Evolutionary conservation across 495 filamentous ascomycete genomes (phyloP), one percentile per base, ranked within the genome.

Genomic region (Neurospora terricola): DNA sequence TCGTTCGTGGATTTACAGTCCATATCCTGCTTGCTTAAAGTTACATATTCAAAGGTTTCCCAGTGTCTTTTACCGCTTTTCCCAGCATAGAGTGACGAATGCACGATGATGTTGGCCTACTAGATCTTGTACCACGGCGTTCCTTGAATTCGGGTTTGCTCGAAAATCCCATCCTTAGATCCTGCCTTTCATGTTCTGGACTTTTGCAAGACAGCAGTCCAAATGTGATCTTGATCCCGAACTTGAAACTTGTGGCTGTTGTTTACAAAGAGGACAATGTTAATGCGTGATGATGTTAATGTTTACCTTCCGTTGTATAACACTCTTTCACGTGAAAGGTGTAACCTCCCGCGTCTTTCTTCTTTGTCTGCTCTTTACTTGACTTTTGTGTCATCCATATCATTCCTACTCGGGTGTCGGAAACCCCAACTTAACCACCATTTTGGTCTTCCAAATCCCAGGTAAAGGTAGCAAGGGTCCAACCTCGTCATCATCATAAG

Each of bases 361-460:
- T 38, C 2, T 38, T 0, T 38, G 0, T 3, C 11, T 12, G 0
- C 4, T 4, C 38, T 16, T 16, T n/a, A n/a, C n/a, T n/a, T 7
- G 18, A 43, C 42, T 4, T 42, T 42, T 5, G 1, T 42, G 39
- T 14, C 1, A 5, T 42, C 39, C 4, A 42, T 42, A 5, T 0
- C 38, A 14, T 40, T 2, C 10, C 1, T 30, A 3, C 30, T 30
- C 30, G n/a, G n/a, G n/a, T n/a, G n/a, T n/a, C n/a, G n/a, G n/a
- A n/a, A n/a, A n/a, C 27, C 27, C 27, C 27, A 30, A 30, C 27
- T 30, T 30, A 30, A 34, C 39, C 39, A 21, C 43, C 43, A 27
- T 34, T 4, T 2, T 3, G 3, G 7, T 21, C 3, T 48, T 48
- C 45, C 45, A 23, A 7, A 12, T n/a, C 1, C 6, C 7, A 2